Conservation (phyloP, 106 monocot genomes). For the Acorus gramineus region DNA sequence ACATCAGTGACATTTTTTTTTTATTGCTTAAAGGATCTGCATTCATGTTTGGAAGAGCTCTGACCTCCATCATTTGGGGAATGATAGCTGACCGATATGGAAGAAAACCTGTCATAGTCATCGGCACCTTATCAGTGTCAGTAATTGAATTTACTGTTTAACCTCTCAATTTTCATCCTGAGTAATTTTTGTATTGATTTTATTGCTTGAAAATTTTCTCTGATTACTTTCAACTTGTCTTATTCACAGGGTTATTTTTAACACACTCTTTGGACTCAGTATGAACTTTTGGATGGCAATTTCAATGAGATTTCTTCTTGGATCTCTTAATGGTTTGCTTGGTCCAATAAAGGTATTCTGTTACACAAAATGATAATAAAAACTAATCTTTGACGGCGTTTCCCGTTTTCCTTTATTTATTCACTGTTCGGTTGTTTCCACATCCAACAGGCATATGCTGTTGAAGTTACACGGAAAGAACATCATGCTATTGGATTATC, state of each 20-base stretch:
- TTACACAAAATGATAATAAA: no score
- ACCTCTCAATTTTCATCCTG: no score
- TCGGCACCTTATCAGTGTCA: constrained; percentile 56
- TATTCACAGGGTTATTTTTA: constrained; percentile 56
- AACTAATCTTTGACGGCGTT: no score
- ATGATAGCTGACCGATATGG: constrained; percentile 68
- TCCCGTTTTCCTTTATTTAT: background rate
- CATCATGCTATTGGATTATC: constrained; percentile 70
- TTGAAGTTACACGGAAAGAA: constrained; percentile 56
- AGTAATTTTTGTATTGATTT: no score
- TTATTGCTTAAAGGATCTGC: constrained; percentile 45
- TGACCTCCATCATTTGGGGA: constrained; percentile 77
- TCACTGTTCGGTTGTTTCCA: background rate
- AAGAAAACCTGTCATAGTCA: constrained; percentile 72
- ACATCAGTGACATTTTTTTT: constrained; percentile 1
- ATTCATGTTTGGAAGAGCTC: constrained; percentile 82
- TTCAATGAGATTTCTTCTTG: constrained; percentile 1
- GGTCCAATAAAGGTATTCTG: constrained; percentile 55
- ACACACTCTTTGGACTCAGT: constrained; percentile 83
- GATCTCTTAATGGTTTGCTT: constrained; percentile 59
- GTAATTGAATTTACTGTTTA: constrained; percentile 11
- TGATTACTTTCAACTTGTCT: no score
- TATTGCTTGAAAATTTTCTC: no score
- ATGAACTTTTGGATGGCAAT: constrained; percentile 74
- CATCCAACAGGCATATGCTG: constrained; percentile 52